phyloP scores from a whole-genome alignment of 495 filamentous ascomycete genomes.

The Neurospora hispaniola region DNA sequence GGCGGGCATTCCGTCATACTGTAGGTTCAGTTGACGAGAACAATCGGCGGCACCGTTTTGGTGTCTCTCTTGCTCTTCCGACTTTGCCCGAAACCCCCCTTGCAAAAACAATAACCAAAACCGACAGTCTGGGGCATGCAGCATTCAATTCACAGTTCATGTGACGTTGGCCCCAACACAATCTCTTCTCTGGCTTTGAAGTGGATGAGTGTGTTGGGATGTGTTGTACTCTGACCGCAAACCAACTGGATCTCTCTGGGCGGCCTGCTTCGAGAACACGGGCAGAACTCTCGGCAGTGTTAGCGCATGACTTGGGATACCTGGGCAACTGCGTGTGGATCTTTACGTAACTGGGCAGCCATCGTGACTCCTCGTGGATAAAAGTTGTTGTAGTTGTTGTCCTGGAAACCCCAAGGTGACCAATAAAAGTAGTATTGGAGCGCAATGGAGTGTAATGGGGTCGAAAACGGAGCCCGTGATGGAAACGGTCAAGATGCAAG shows the following conservation, averaged over 20 bases:
- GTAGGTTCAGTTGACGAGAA: not conserved
- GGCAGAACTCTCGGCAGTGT: not conserved
- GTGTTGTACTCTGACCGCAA: not conserved
- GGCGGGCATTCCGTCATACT: slow-evolving; percentile 17
- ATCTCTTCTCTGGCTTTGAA: not conserved
- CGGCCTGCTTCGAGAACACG: not conserved
- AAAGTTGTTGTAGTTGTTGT: not conserved
- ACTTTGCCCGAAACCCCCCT: slow-evolving; percentile 16
- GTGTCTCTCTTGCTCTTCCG: slow-evolving; percentile 9
- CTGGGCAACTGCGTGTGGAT: slow-evolving; percentile 3
- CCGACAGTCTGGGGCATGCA: not conserved
- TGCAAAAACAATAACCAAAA: not conserved
- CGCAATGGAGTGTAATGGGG: not conserved
- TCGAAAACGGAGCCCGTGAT: not conserved
- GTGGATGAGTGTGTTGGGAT: not conserved
- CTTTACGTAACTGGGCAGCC: slow-evolving; percentile 18
- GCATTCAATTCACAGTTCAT: not conserved
- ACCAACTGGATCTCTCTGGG: not conserved
- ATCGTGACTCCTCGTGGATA: slow-evolving; percentile 9
- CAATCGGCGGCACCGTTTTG: not conserved
- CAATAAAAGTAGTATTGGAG: not conserved
- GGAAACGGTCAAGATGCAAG: not conserved
- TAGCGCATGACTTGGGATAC: slow-evolving; percentile 4
- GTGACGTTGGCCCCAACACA: too few species aligned
- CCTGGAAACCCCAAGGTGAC: not conserved